These are phyloP conservation scores for Picochlorum sp. DNA, from an alignment of 139 green algal genomes.

Conservation along the genomic window DNA sequence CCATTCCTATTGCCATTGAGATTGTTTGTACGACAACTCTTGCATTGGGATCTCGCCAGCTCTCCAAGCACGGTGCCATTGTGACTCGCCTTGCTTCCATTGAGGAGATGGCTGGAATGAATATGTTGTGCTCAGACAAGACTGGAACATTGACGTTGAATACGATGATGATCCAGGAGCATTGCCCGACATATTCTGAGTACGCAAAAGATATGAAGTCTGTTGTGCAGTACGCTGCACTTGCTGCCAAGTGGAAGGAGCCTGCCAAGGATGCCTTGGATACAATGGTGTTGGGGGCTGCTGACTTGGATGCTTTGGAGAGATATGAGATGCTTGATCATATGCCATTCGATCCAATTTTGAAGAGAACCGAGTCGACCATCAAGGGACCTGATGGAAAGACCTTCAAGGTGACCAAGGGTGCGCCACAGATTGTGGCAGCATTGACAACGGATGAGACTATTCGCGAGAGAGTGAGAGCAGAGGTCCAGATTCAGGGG, in stretches of 20 bases:
- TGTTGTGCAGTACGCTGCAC: conserved; percentile 49
- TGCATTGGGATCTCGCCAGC: conserved; percentile 63
- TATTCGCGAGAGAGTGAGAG: conserved; percentile 30
- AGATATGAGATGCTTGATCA: conserved; percentile 52
- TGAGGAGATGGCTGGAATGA: conserved; percentile 87
- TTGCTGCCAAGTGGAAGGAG: conserved; percentile 81
- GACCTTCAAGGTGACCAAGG: conserved; percentile 68
- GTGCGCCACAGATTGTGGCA: conserved; percentile 40
- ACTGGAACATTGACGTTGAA: conserved; percentile 85
- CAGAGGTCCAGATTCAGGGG: conserved; percentile 52
- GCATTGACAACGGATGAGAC: conserved; percentile 38
- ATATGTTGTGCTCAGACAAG: conserved; percentile 86
- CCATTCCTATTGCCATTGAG: conserved; percentile 60
- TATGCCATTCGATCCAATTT: conserved; percentile 77
- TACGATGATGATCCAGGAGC: conserved; percentile 81
- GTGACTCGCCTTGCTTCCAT: conserved; percentile 71
- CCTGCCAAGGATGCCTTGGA: conserved; percentile 77
- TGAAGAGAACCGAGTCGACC: conserved; percentile 73
- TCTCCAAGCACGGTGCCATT: conserved; percentile 63
- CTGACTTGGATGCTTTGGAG: conserved; percentile 43
- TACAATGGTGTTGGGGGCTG: conserved; percentile 60
- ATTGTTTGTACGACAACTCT: conserved; percentile 77
- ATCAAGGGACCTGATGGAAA: conserved; percentile 43
- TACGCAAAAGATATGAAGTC: conserved; percentile 22
- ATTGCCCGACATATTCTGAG: conserved; percentile 57